Base-by-base conservation (phyloP, 768 basidiomycete genomes). In the Auricularia cornea region DNA sequence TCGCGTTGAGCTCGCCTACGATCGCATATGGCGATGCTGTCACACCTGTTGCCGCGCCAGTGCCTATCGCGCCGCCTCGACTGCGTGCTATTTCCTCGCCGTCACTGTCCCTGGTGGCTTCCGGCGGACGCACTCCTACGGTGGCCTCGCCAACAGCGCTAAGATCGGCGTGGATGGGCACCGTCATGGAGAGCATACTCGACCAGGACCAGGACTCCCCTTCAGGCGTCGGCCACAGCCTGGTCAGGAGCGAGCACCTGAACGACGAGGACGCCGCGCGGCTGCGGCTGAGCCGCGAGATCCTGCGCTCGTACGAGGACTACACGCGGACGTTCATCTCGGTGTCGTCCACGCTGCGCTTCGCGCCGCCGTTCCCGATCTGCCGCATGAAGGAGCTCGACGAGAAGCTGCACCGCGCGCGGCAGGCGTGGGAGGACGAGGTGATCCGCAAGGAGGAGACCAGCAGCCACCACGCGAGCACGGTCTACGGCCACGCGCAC, bases 341-440 rank as follows among this genome's bases (percentile, higher is more conserved):
- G 2, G 91, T 94, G 51, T 98, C 95, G 2, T 90, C 95, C 0
- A 93, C 94, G 0, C 78, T 98, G 57, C 85, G 92, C 3, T 97
- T 97, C 72, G 91, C 88, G 16, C 94, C 96, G 28, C 97, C 97
- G 3, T 88, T 92, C 70, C 89, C 94, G 6, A 83, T 99, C 44
- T 79, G 83, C 2, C 83, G 83, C 56, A 97, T 98, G 93, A 89
- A 90, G 69, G 88, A 91, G 67, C 78, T 98, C 5, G 94, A 98
- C 68, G 83, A 87, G 28, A 81, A 87, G 62, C 81, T 96, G n/a
- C 76, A 81, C 35, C 78, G 79, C 31, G 83, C 87, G 18, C 90
- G 88, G 70, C 79, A 80, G 59, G 87, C 82, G 29, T 94, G 92
- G 86, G 93, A 96, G 71, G 94, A 97, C 66, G 92, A 94, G 67